Conservation (phyloP, 2,329 filamentous ascomycete species). For the Colletotrichum salicis region DNA sequence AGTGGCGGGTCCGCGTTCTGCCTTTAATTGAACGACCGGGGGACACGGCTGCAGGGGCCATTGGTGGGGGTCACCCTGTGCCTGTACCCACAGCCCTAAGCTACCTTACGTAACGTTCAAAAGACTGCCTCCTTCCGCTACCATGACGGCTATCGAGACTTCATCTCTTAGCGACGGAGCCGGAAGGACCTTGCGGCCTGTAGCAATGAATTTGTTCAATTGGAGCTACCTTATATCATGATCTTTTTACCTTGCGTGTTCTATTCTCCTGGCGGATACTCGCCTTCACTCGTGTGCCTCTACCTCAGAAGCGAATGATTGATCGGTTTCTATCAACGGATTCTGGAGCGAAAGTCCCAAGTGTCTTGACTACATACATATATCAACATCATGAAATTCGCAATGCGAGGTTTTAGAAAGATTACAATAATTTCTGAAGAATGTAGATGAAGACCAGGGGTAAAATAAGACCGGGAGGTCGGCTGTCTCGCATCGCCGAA, state of each 20-base stretch:
- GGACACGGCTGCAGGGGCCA: background rate
- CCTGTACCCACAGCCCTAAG: background rate
- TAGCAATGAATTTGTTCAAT: background rate
- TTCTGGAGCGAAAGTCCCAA: background rate
- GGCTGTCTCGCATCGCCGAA: background rate
- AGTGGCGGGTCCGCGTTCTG: background rate
- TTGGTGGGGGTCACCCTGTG: background rate
- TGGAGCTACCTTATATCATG: background rate
- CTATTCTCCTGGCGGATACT: background rate
- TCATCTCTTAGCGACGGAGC: background rate
- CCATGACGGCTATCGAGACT: background rate
- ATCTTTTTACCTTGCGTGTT: background rate
- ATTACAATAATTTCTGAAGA: background rate
- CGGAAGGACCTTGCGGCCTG: background rate
- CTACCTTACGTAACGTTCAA: background rate
- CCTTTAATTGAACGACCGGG: slow-evolving; percentile 5
- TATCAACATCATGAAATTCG: too few relatives aligned
- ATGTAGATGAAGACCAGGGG: background rate
- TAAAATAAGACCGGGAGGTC: background rate
- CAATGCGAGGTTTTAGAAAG: background rate
- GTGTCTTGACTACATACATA: background rate
- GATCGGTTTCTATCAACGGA: background rate
- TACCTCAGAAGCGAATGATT: background rate
- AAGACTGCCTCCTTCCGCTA: background rate
- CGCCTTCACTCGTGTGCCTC: background rate